phyloP scores from a whole-genome alignment of 495 filamentous ascomycete species.

The Neurospora intermedia region DNA sequence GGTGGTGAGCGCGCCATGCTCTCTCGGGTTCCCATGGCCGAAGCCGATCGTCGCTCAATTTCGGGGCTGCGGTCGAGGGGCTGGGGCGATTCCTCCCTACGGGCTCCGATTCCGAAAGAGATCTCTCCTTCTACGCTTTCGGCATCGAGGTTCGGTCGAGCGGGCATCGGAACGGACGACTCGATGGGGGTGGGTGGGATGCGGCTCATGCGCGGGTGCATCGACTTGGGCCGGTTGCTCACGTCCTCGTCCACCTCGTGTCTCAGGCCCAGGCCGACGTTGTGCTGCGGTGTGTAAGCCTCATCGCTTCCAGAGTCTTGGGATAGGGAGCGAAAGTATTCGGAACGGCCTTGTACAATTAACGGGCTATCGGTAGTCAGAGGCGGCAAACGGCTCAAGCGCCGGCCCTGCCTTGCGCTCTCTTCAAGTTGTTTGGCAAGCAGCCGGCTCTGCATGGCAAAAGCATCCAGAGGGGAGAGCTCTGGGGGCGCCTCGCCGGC shows the following conservation, averaged over 20 bases:
- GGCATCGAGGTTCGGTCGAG: slow-evolving; percentile 22
- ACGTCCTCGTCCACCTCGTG: slow-evolving; percentile 49
- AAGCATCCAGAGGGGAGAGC: slow-evolving; percentile 88
- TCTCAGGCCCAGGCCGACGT: slow-evolving; percentile 34
- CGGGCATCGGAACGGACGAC: slow-evolving; percentile 27
- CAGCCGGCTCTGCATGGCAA: slow-evolving; percentile 77
- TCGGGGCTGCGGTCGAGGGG: slow-evolving; percentile 15
- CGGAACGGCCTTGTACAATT: slow-evolving; percentile 58
- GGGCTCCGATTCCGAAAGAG: slow-evolving; percentile 29
- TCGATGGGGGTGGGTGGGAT: slow-evolving; percentile 46
- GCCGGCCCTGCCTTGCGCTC: slow-evolving; percentile 52
- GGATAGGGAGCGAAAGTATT: slow-evolving; percentile 58
- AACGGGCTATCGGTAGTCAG: slow-evolving; percentile 61
- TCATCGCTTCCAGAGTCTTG: slow-evolving; percentile 32
- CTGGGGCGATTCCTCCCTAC: slow-evolving; percentile 34
- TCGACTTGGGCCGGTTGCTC: slow-evolving; percentile 50
- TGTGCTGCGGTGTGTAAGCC: slow-evolving; percentile 19
- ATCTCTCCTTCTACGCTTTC: slow-evolving; percentile 20
- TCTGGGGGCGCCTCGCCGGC: slow-evolving; percentile 85
- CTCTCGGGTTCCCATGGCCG: slow-evolving; percentile 12
- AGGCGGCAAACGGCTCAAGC: slow-evolving; percentile 77
- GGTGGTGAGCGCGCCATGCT: slow-evolving; percentile 10
- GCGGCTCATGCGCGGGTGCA: slow-evolving; percentile 62
- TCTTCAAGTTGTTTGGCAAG: slow-evolving; percentile 81
- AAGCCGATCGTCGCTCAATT: slow-evolving; percentile 7